Conservation (phyloP, 345 rosid species). For the Rhizophora apiculata region DNA sequence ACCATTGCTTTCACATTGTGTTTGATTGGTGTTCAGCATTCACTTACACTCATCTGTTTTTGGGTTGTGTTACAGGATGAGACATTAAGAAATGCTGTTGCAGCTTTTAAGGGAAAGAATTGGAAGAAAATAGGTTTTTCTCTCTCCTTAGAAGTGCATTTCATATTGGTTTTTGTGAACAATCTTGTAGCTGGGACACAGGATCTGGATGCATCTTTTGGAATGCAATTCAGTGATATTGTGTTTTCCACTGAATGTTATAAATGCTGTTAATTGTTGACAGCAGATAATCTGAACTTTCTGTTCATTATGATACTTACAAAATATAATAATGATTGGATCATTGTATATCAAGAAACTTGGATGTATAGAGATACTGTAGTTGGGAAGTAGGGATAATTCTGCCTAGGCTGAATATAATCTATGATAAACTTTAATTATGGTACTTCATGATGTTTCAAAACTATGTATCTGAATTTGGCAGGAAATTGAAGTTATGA, state of each 20-base stretch:
- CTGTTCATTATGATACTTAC: no score
- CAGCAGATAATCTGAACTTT: neutral
- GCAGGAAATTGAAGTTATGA: neutral
- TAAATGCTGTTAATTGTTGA: neutral
- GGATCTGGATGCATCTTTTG: neutral
- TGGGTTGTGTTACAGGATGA: conserved; percentile 59
- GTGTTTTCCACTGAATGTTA: neutral
- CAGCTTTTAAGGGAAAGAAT: conserved; percentile 63
- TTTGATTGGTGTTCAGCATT: neutral
- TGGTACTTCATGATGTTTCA: neutral
- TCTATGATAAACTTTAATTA: neutral
- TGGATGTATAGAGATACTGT: no score
- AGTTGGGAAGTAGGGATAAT: no score
- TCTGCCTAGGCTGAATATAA: no score
- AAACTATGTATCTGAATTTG: neutral
- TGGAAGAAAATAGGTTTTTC: conserved; percentile 84
- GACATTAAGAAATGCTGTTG: conserved; percentile 76
- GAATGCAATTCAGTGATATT: neutral
- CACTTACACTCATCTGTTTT: neutral
- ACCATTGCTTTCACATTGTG: no score
- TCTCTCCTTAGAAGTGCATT: conserved; percentile 13
- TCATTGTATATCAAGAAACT: no score
- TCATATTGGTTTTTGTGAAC: neutral
- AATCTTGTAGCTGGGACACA: neutral
- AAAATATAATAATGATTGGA: no score